Percentiles rank a stretch among this genome's conserved stretches.
Conservation (phyloP, 2,329 filamentous ascomycete species). For the Aureobasidium subglaciale region DNA sequence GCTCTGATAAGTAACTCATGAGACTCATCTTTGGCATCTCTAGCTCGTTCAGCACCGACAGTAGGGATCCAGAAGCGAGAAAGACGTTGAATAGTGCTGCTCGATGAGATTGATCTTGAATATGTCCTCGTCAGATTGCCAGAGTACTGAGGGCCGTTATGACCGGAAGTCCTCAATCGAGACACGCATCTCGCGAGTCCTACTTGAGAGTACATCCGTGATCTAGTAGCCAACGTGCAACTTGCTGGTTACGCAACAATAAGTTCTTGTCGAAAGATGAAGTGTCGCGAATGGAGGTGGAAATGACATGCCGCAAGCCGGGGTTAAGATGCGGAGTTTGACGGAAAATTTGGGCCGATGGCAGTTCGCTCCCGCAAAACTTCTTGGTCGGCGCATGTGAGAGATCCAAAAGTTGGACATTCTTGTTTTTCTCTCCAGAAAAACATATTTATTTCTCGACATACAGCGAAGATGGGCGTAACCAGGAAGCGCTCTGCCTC, state of each 20-base stretch:
- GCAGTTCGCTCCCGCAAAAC: background rate
- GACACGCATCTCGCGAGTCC: background rate
- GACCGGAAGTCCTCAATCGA: background rate
- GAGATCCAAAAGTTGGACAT: background rate
- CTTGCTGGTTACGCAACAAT: background rate
- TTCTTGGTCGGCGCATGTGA: constrained; percentile 1
- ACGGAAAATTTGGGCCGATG: background rate
- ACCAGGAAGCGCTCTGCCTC: constrained; percentile 29
- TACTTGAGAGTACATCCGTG: background rate
- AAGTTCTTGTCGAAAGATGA: background rate
- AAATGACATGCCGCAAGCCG: background rate
- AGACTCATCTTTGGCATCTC: constrained; percentile 41
- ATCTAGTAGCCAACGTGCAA: background rate
- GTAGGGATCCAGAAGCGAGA: constrained; percentile 69
- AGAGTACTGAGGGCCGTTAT: background rate
- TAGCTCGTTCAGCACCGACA: constrained; percentile 54
- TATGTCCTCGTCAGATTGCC: background rate
- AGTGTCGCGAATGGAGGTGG: background rate
- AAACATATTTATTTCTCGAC: background rate
- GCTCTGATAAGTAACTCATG: constrained; percentile 39
- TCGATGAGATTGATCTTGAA: background rate
- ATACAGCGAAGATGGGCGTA: constrained; percentile 23
- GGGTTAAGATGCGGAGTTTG: constrained; percentile 7
- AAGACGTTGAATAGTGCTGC: constrained; percentile 13
- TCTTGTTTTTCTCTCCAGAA: background rate